Evolutionary conservation across 768 basidiomycete species (phyloP).

Genomic region (Suillus bovinus): DNA sequence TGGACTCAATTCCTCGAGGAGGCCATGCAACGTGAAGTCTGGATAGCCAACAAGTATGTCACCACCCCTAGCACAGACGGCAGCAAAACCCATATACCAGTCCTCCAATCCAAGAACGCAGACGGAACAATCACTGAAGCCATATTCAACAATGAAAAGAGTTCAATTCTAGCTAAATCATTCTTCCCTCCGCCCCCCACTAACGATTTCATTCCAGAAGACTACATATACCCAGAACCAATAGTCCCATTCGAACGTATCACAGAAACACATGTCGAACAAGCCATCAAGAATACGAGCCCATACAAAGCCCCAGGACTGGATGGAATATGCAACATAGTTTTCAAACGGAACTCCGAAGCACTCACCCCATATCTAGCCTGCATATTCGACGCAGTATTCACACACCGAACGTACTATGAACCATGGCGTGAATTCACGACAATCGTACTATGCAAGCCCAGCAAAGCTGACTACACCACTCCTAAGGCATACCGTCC

Average conservation of each 20-base stretch:
- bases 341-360: constrained; percentile 16
- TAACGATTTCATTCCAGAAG: no score
- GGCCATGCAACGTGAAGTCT: constrained; percentile 14
- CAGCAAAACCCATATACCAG: constrained; percentile 9
- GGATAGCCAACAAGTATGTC: constrained; percentile 19
- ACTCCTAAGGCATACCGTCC: no score
- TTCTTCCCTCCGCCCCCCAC: constrained; percentile 26
- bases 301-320: constrained; percentile 21
- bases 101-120: background rate
- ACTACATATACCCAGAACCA: background rate
- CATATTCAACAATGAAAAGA: constrained; percentile 21
- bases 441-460: no score
- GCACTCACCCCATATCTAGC: constrained; percentile 12
- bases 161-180: constrained; percentile 14
- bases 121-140: constrained; percentile 3
- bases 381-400: constrained; percentile 12
- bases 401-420: constrained; percentile 15
- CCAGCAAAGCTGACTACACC: no score
- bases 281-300: constrained; percentile 11
- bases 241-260: constrained; percentile 7
- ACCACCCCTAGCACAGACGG: constrained; percentile 5
- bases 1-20: no score
- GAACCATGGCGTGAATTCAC: constrained; percentile 21
- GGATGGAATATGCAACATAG: constrained; percentile 28
- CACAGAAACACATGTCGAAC: constrained; percentile 15